phyloP scores from a whole-genome alignment of 352 stramenopile species.

The Globisporangium cederbergense region DNA sequence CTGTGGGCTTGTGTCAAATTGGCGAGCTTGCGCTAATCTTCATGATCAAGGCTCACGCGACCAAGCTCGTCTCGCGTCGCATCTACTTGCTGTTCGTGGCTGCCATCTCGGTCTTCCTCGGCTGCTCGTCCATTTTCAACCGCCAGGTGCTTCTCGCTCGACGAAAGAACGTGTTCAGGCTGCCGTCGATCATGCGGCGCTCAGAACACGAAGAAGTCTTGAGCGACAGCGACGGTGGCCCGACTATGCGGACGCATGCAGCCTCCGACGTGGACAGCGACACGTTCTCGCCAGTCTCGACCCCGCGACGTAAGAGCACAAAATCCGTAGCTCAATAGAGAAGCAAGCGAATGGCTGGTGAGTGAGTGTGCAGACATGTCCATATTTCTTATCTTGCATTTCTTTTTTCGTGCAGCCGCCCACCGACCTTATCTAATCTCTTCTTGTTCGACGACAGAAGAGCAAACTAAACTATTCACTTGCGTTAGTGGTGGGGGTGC shows the following conservation, averaged over 20 bases:
- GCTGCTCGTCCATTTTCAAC: constrained; percentile 78
- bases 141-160: constrained; percentile 62
- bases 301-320: constrained; percentile 24
- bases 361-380: neutral
- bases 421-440: neutral
- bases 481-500: constrained; percentile 6
- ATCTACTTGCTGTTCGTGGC: constrained; percentile 83
- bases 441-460: constrained; percentile 8
- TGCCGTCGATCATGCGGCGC: constrained; percentile 39
- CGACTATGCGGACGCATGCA: constrained; percentile 13
- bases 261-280: constrained; percentile 30
- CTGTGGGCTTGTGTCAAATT: constrained; percentile 77
- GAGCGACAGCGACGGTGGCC: constrained; percentile 10
- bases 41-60: constrained; percentile 87
- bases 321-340: constrained; percentile 21
- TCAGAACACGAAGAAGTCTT: constrained; percentile 7
- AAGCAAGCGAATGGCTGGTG: neutral
- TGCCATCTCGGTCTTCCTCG: constrained; percentile 78
- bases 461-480: constrained; percentile 14
- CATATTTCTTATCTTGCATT: constrained; percentile 2
- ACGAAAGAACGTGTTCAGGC: constrained; percentile 51
- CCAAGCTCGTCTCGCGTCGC: constrained; percentile 74
- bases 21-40: constrained; percentile 86
- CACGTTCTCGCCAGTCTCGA: constrained; percentile 24
- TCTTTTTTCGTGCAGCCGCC: neutral